phyloP scores from a whole-genome alignment of 176 grass and related monocot genomes.

The Thalia dealbata region DNA sequence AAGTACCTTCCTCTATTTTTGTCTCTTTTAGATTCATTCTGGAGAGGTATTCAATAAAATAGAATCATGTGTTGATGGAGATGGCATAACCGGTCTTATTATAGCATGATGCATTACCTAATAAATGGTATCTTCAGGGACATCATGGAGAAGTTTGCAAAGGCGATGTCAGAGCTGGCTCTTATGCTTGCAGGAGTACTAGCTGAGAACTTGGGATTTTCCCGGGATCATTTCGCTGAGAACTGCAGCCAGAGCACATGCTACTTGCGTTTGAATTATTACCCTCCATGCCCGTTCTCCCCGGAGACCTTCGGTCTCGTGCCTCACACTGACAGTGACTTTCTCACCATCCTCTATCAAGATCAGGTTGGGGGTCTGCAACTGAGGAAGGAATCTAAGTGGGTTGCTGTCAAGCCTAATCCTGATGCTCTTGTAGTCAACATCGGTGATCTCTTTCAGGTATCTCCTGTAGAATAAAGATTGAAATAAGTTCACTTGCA shows the following conservation, averaged over 20 bases:
- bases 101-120: background rate
- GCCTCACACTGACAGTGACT: constrained; percentile 93
- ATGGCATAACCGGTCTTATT: background rate
- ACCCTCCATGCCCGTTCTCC: constrained; percentile 76
- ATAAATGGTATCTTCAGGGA: constrained; percentile 22
- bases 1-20: too few relatives aligned
- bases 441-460: constrained; percentile 93
- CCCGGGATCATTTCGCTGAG: constrained; percentile 26
- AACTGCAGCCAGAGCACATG: constrained; percentile 64
- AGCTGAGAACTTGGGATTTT: constrained; percentile 36
- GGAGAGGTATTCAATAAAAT: background rate
- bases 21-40: too few relatives aligned
- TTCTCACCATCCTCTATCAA: constrained; percentile 77
- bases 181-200: constrained; percentile 38
- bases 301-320: constrained; percentile 47
- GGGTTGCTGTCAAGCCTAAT: constrained; percentile 63
- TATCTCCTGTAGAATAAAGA: constrained; percentile 9
- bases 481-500: background rate
- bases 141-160: constrained; percentile 46
- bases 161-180: constrained; percentile 53
- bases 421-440: constrained; percentile 69
- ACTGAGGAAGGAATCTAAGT: constrained; percentile 53
- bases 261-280: constrained; percentile 74
- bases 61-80: background rate
- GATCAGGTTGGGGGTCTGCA: constrained; percentile 86